These are phyloP conservation scores for Crotalaria pallida DNA, from an alignment of 306 rosid genomes.

Conservation along the genomic window DNA sequence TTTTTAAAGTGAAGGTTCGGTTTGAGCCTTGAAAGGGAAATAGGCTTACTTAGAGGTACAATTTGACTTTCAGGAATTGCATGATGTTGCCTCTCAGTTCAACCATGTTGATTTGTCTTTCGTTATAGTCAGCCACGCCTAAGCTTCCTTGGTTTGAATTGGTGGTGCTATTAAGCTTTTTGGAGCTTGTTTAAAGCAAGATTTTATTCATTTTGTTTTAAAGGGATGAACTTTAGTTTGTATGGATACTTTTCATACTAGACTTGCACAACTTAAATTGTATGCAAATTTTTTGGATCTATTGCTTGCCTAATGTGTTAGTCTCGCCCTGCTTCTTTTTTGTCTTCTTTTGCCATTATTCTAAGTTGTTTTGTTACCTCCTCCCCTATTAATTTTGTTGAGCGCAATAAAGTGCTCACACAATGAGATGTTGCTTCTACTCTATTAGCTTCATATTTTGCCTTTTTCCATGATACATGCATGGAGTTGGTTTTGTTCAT, in stretches of 20 bases:
- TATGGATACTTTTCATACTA: not conserved
- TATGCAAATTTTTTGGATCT: not conserved
- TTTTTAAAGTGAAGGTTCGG: not conserved
- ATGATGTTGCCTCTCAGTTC: not conserved
- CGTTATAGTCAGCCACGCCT: not conserved
- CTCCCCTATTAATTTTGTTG: not conserved
- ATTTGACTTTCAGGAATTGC: not conserved
- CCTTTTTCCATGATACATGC: not conserved
- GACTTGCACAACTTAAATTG: not conserved
- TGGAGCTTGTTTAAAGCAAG: conserved; percentile 5
- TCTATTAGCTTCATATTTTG: not conserved
- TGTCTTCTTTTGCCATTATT: not conserved
- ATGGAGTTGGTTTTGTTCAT: not conserved
- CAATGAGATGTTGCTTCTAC: not conserved
- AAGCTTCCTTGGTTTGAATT: conserved; percentile 1
- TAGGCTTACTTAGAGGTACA: not conserved
- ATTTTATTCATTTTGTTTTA: not conserved
- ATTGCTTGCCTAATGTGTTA: too few species aligned
- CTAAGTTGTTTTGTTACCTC: not conserved
- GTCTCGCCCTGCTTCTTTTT: not conserved
- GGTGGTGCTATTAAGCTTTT: not conserved
- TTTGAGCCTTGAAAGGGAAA: conserved; percentile 1
- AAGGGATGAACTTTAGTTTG: not conserved
- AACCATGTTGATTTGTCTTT: not conserved
- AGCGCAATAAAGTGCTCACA: not conserved